Evolutionary conservation across 2,329 filamentous ascomycete species (phyloP).

Genomic region (Gaeumannomyces sp.): DNA sequence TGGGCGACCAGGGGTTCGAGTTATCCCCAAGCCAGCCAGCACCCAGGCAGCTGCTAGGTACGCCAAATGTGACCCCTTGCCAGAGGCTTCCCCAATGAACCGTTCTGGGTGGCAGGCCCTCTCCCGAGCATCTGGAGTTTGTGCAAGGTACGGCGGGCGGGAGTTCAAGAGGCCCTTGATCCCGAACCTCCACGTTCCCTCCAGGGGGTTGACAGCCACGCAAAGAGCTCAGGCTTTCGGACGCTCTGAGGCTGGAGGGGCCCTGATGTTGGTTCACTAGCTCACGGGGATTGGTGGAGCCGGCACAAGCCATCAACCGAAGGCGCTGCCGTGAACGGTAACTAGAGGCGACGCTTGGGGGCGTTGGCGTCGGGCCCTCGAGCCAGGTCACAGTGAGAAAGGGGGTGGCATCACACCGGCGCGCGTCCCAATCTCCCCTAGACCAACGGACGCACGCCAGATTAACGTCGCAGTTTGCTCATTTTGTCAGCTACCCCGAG

Average conservation of each 20-base stretch:
- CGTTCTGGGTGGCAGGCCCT: not conserved
- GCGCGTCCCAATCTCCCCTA: not conserved
- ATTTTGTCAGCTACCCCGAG: not conserved
- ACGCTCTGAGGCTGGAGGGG: not conserved
- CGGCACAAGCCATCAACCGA: too few relatives aligned
- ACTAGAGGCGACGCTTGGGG: not conserved
- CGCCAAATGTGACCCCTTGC: not conserved
- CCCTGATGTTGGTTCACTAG: too few relatives aligned
- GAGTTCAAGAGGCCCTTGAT: not conserved
- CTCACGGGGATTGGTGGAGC: not conserved
- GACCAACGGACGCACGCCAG: not conserved
- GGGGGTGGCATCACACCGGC: not conserved
- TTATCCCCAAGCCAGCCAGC: too few relatives aligned
- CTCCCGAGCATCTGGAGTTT: not conserved
- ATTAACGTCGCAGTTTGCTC: not conserved
- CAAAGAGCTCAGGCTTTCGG: not conserved
- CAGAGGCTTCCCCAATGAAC: not conserved
- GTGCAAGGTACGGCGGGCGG: not conserved
- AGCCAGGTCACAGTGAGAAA: not conserved
- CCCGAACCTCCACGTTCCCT: not conserved
- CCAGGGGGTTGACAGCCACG: not conserved
- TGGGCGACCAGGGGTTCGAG: not conserved
- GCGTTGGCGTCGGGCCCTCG: not conserved
- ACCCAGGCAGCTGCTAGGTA: not conserved
- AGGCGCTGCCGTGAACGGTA: not conserved